Evolutionary conservation across 805 yeast genomes (phyloP).

Genomic region (Trichomonascus vanleenenianus): DNA sequence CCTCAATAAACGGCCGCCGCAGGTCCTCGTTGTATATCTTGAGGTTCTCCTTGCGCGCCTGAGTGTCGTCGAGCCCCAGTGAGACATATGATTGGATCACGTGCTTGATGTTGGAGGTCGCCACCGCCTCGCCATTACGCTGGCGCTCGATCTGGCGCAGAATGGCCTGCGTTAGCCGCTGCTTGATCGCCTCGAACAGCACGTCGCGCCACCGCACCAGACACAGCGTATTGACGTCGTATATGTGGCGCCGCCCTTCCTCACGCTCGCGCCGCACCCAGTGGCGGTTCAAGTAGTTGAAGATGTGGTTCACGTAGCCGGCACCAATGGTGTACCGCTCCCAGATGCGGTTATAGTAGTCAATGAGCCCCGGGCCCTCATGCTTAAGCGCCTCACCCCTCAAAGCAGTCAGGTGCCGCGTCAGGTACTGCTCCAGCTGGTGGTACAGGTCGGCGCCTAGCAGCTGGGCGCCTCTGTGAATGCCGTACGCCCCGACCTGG

Average conservation of each 20-base stretch:
- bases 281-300: constrained; percentile 91
- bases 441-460: constrained; percentile 88
- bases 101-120: constrained; percentile 54
- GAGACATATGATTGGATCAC: constrained; percentile 83
- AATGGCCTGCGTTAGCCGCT: constrained; percentile 57
- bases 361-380: constrained; percentile 60
- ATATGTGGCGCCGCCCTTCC: constrained; percentile 83
- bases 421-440: constrained; percentile 59
- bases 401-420: constrained; percentile 36
- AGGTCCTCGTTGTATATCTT: constrained; percentile 74
- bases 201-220: constrained; percentile 80
- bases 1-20: constrained; percentile 66
- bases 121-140: constrained; percentile 69
- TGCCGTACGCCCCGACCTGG: constrained; percentile 8
- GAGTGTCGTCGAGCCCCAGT: constrained; percentile 79
- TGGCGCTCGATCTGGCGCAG: constrained; percentile 69
- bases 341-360: constrained; percentile 84
- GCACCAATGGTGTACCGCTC: constrained; percentile 86
- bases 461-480: constrained; percentile 35
- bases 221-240: constrained; percentile 85
- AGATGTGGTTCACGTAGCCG: constrained; percentile 81
- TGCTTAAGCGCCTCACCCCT: constrained; percentile 30
- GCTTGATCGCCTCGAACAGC: constrained; percentile 63
- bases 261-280: constrained; percentile 97
- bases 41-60: constrained; percentile 70